Evolutionary conservation across 2,329 filamentous ascomycete species (phyloP).

Genomic region (Botrytis medusae): DNA sequence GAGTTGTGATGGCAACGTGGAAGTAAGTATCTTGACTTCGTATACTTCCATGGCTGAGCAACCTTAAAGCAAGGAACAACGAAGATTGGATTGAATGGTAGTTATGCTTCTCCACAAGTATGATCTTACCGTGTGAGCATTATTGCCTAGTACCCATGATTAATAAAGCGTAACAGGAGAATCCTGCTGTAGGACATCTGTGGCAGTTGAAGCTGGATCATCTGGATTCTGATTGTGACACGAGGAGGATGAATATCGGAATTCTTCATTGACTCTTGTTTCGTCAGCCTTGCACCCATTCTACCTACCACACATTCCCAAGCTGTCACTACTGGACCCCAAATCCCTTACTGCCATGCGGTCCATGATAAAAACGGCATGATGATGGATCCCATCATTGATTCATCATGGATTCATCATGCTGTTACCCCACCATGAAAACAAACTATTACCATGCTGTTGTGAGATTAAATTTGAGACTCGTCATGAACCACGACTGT

Average conservation of each 20-base stretch:
- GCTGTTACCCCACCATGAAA: not conserved
- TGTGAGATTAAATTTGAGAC: constrained; percentile 14
- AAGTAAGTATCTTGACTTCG: not conserved
- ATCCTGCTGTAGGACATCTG: constrained; percentile 1
- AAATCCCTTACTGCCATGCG: not conserved
- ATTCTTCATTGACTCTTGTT: not conserved
- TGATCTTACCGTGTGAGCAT: not conserved
- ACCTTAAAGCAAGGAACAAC: not conserved
- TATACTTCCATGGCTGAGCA: not conserved
- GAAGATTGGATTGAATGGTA: not conserved
- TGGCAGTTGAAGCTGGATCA: not conserved
- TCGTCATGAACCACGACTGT: constrained; percentile 19
- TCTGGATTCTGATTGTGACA: not conserved
- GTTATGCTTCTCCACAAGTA: not conserved
- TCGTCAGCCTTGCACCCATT: not conserved
- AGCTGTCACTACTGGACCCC: not conserved
- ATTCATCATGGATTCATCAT: constrained; percentile 4
- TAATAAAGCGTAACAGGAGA: not conserved
- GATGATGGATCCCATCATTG: not conserved
- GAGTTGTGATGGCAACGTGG: constrained; percentile 16
- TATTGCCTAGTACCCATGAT: not conserved
- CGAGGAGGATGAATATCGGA: not conserved
- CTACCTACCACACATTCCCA: not conserved
- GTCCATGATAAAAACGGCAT: not conserved
- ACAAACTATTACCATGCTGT: not conserved